Conservation (phyloP, 352 stramenopile genomes). For the Globisporangium canariense region DNA sequence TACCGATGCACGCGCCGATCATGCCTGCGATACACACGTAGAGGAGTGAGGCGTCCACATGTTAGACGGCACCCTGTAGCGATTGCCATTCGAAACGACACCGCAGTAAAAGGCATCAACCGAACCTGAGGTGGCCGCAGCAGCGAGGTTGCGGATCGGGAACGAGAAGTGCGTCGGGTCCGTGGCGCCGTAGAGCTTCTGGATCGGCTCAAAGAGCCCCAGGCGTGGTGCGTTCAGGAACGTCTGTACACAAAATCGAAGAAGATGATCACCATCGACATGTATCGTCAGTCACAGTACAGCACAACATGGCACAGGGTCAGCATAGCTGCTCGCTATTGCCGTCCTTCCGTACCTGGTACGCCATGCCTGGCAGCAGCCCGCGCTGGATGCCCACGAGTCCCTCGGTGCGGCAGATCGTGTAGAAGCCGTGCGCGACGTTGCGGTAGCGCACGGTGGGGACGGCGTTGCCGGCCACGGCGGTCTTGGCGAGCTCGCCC, state of each 20-base stretch:
- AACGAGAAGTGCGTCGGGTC: slow-evolving; percentile 74
- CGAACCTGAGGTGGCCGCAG: slow-evolving; percentile 64
- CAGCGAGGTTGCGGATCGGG: slow-evolving; percentile 69
- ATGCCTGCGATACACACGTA: slow-evolving; percentile 30
- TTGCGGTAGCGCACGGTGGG: slow-evolving; percentile 75
- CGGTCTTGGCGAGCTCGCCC: slow-evolving; percentile 66
- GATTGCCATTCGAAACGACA: background rate
- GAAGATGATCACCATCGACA: too few species aligned
- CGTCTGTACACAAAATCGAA: slow-evolving; percentile 24
- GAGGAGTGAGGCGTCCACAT: background rate
- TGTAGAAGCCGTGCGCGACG: slow-evolving; percentile 85
- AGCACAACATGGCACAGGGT: background rate
- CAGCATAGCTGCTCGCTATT: background rate
- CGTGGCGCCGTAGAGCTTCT: slow-evolving; percentile 76
- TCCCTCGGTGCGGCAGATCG: slow-evolving; percentile 73
- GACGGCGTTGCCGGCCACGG: slow-evolving; percentile 23
- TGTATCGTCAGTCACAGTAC: too few species aligned
- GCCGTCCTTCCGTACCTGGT: slow-evolving; percentile 56
- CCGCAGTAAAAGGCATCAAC: background rate
- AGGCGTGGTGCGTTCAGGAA: slow-evolving; percentile 81
- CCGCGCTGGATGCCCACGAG: slow-evolving; percentile 77
- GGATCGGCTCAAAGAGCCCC: slow-evolving; percentile 75
- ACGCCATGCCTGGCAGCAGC: slow-evolving; percentile 70
- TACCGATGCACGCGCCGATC: slow-evolving; percentile 73
- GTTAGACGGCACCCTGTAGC: background rate